Base-by-base conservation (phyloP, 2,329 filamentous ascomycete genomes). In the Myotisia sp. region DNA sequence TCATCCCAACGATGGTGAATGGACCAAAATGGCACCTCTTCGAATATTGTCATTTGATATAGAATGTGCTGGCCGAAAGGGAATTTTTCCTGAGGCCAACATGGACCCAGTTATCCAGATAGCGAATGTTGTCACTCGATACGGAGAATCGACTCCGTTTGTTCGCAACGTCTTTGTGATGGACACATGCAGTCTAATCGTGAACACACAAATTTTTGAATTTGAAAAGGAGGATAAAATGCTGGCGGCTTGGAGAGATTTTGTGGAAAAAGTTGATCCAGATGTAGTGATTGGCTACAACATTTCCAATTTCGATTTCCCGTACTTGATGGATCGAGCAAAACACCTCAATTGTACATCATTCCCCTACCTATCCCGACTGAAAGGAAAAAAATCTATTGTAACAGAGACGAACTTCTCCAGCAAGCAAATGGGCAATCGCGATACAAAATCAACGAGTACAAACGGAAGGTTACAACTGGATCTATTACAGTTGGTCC, bases 251-350 rank as follows among this genome's bases (percentile, higher is more conserved):
- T 98, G 90, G 90, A 77, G 81, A 49, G 71, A 92, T 39, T 98
- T 98, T 44, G 58, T 98, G 10, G 70, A 92, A 46, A 75, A 83
- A 48, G 83, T 90, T 1, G 90, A 98, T 45, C 87, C 90, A 0
- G 90, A 98, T 60, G 81, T 98, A 44, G 93, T 98, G 50, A 98
- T 92, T 36, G 90, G 90, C 29, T 98, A 98, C 75, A 98, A 98
- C 57, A 98, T 92, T 60, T 67, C 82, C 52, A 98, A 98, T 61
- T 98, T 98, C 59, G 90, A 98, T 64, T 95, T 98, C 44, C 87
- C 87, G 0, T 98, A 98, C 52, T 71, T 98, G 0, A 68, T 98
- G 7, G 82, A 93, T 37, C 74, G 90, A 29, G 90, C 86, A 6
- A 82, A 71, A 44, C 76, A 92, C 52, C 66, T 98, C 18, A 92